These are phyloP conservation scores for Malassezia psittaci DNA, from an alignment of 1,284 basidiomycete species.

Conservation along the genomic window DNA sequence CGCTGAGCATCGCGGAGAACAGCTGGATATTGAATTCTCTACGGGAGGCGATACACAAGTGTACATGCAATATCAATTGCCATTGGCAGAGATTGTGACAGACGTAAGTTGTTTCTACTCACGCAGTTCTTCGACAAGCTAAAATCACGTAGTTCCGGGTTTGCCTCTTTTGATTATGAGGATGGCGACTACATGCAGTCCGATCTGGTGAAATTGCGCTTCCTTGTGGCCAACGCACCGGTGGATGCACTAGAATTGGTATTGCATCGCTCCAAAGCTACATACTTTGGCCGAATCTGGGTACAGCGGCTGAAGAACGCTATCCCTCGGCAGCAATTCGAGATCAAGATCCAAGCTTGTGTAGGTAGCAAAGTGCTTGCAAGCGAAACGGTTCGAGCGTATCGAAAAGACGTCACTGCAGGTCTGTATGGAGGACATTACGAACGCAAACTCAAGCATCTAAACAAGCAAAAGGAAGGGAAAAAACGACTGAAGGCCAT, in stretches of 20 bases:
- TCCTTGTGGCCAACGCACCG: constrained; percentile 33
- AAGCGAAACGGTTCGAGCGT: constrained; percentile 57
- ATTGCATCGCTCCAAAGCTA: constrained; percentile 37
- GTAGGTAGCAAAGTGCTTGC: constrained; percentile 79
- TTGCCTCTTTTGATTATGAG: constrained; percentile 43
- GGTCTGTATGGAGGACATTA: constrained; percentile 74
- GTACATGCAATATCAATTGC: constrained; percentile 38
- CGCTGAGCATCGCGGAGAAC: constrained; percentile 41
- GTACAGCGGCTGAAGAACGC: constrained; percentile 38
- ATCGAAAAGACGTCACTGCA: constrained; percentile 72
- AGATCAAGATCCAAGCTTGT: constrained; percentile 56
- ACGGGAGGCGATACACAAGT: constrained; percentile 18
- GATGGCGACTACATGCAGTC: constrained; percentile 30
- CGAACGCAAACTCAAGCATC: constrained; percentile 36
- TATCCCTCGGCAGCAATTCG: constrained; percentile 80
- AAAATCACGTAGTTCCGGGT: constrained; percentile 43
- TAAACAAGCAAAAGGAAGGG: constrained; percentile 44
- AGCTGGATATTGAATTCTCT: constrained; percentile 29
- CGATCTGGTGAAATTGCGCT: constrained; percentile 38
- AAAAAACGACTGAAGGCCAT: constrained; percentile 40
- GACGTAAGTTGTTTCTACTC: constrained; percentile 20
- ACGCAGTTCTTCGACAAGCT: constrained; percentile 44
- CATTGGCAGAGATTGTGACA: constrained; percentile 42
- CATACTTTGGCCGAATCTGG: constrained; percentile 28
- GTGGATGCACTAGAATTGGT: constrained; percentile 41